Percentiles rank a stretch among this genome's conserved stretches.
These are phyloP conservation scores for Nicotiana noctiflora DNA, from an alignment of 257 asterid species.

Conservation along the genomic window DNA sequence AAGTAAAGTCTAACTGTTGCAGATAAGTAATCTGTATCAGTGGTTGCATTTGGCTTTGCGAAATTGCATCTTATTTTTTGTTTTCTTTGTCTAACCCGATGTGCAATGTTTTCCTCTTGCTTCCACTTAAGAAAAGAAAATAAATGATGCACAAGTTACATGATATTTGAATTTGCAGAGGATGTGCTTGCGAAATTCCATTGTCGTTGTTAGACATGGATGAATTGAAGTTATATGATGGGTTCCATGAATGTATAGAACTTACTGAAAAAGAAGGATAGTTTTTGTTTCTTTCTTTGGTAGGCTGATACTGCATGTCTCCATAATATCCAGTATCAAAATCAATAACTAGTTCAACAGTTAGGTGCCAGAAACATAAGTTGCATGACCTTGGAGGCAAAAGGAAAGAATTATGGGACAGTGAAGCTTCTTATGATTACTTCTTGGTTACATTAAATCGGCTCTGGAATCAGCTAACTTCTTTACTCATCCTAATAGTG, in stretches of 20 bases:
- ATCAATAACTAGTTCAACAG: conserved; percentile 90
- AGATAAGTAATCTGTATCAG: neutral
- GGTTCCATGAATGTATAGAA: neutral
- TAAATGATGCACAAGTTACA: neutral
- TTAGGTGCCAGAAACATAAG: conserved; percentile 79
- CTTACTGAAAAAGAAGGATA: neutral
- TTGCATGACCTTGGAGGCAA: conserved; percentile 68
- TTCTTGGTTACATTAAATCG: conserved; percentile 58
- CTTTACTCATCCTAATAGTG: neutral
- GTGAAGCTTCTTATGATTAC: conserved; percentile 69
- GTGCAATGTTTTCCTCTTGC: neutral
- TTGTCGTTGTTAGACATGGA: neutral
- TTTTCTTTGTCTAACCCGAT: neutral
- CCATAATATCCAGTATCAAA: conserved; percentile 53
- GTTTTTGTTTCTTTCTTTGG: conserved; percentile 11
- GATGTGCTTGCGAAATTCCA: neutral
- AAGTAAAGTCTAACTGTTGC: neutral
- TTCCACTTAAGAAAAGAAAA: neutral
- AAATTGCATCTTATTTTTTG: neutral
- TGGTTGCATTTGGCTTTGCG: neutral
- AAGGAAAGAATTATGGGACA: conserved; percentile 55
- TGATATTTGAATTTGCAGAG: neutral
- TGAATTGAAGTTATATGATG: neutral
- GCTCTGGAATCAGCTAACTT: conserved; percentile 80
- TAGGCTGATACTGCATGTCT: conserved; percentile 95